Conservation (phyloP, 2,329 filamentous ascomycete species). For the Exophiala viscosa region DNA sequence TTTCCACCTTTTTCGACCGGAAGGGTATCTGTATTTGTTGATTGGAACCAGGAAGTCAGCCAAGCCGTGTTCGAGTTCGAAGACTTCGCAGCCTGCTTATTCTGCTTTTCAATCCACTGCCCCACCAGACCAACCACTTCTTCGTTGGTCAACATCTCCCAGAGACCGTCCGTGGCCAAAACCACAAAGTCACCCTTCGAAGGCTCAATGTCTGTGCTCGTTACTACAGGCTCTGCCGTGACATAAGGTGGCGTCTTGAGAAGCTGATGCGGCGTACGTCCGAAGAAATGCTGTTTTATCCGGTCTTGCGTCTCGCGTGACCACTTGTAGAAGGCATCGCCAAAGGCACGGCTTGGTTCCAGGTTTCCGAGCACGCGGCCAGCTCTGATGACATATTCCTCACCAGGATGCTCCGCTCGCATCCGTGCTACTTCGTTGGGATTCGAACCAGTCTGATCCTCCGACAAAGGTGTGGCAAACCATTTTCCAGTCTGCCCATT, state of each 20-base stretch:
- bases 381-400: slow-evolving; percentile 75
- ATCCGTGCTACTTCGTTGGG: slow-evolving; percentile 78
- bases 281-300: slow-evolving; percentile 83
- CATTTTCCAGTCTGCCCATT: slow-evolving; percentile 73
- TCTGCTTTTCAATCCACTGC: slow-evolving; percentile 88
- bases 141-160: slow-evolving; percentile 99
- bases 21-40: slow-evolving; percentile 51
- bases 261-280: slow-evolving; percentile 68
- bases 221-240: slow-evolving; percentile 91
- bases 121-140: slow-evolving; percentile 95
- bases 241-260: slow-evolving; percentile 94
- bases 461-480: slow-evolving; percentile 82
- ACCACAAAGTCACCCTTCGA: slow-evolving; percentile 92
- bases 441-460: slow-evolving; percentile 90
- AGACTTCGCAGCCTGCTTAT: slow-evolving; percentile 31
- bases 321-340: slow-evolving; percentile 98
- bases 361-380: slow-evolving; percentile 88
- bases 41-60: slow-evolving; percentile 57
- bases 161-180: slow-evolving; percentile 92
- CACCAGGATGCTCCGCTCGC: slow-evolving; percentile 80
- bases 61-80: slow-evolving; percentile 53
- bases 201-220: slow-evolving; percentile 85
- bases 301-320: slow-evolving; percentile 76
- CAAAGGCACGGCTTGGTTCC: slow-evolving; percentile 91
- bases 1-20: slow-evolving; percentile 67